Conservation (phyloP, 1,139 yeast species). For the Diutina neorugosa region DNA sequence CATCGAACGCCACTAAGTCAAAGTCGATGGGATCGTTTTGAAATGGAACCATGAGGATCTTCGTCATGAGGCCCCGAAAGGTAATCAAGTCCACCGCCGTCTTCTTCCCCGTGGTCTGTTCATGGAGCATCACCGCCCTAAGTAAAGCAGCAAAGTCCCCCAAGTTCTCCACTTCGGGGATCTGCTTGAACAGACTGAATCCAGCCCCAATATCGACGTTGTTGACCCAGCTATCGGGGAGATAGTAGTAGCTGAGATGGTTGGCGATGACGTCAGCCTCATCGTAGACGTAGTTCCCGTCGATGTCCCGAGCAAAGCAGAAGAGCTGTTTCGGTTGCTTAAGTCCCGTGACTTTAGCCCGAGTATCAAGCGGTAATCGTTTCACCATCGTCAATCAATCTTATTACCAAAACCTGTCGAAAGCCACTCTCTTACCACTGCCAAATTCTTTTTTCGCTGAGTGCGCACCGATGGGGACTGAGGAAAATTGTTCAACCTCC, state of each 20-base stretch:
- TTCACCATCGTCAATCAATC: conserved; percentile 3
- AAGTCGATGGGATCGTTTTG: conserved; percentile 46
- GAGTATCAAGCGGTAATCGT: conserved; percentile 27
- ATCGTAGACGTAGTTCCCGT: conserved; percentile 30
- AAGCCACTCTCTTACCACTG: no score
- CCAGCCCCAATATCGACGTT: conserved; percentile 57
- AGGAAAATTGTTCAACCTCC: neutral
- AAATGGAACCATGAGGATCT: conserved; percentile 51
- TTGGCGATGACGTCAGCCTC: conserved; percentile 33
- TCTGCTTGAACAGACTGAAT: conserved; percentile 39
- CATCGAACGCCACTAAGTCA: conserved; percentile 58
- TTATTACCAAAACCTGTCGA: no score
- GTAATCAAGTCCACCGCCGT: conserved; percentile 59
- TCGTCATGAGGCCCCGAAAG: conserved; percentile 74
- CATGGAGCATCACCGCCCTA: conserved; percentile 42
- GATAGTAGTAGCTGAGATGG: conserved; percentile 51
- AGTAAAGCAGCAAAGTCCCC: conserved; percentile 52
- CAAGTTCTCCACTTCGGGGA: conserved; percentile 39
- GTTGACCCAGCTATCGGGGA: conserved; percentile 57
- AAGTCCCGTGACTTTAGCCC: conserved; percentile 42
- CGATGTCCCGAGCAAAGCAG: conserved; percentile 43
- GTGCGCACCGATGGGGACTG: neutral
- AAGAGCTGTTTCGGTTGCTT: conserved; percentile 68
- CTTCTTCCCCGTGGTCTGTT: conserved; percentile 33
- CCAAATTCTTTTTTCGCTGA: no score